phyloP scores from a whole-genome alignment of 257 asterid species.

The Penstemon davidsonii region DNA sequence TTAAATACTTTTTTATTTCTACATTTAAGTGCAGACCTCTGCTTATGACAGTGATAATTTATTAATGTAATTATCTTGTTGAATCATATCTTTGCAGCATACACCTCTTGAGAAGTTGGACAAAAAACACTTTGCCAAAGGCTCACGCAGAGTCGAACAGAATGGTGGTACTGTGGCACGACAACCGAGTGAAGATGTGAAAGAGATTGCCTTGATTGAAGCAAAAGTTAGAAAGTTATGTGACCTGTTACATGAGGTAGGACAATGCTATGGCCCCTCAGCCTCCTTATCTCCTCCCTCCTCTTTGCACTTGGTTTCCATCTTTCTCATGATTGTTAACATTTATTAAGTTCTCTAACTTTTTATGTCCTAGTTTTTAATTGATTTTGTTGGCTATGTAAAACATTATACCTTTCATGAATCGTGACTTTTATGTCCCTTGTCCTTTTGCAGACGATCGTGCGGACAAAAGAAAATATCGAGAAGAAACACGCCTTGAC shows the following conservation, averaged over 20 bases:
- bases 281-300: background rate
- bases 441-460: conserved; percentile 62
- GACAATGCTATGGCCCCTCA: conserved; percentile 21
- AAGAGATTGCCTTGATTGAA: conserved; percentile 85
- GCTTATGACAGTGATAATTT: conserved; percentile 4
- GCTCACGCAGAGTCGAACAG: conserved; percentile 52
- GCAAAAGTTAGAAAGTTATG: conserved; percentile 77
- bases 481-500: conserved; percentile 98
- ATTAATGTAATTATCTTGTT: conserved; percentile 23
- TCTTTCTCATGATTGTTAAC: conserved; percentile 14
- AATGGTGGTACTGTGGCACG: conserved; percentile 47
- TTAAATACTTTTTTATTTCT: background rate
- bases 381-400: background rate
- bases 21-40: background rate
- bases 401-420: conserved; percentile 14
- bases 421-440: conserved; percentile 1
- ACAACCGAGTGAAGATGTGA: conserved; percentile 55
- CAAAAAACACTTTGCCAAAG: conserved; percentile 78
- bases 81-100: conserved; percentile 45
- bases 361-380: background rate
- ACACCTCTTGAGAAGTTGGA: conserved; percentile 85
- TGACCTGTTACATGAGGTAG: conserved; percentile 78
- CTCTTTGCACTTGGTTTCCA: background rate
- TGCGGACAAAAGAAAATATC: conserved; percentile 84
- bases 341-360: conserved; percentile 6